Base-by-base conservation (phyloP, 768 basidiomycete genomes). In the Xerocomus spinulosus region DNA sequence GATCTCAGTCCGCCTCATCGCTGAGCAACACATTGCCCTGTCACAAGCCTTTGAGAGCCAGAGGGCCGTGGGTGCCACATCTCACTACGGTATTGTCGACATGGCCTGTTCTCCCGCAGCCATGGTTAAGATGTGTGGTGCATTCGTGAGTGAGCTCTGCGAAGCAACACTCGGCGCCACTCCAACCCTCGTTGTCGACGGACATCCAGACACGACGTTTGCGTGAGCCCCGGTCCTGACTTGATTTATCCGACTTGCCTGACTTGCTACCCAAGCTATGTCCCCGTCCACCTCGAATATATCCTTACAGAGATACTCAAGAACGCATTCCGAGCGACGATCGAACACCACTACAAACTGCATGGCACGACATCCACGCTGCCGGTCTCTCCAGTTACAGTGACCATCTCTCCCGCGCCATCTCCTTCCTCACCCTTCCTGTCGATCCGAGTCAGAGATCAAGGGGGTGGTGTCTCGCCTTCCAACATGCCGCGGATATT, bases 281-380 rank as follows among this genome's bases (percentile, higher is more conserved):
- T 93, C 32, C 90, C 92, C 3, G 86, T 91, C 1, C 92, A 94
- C 62, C 75, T 94, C 29, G 92, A 94, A 64, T 94, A 93, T 62
- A 88, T 92, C 56, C 70, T 92, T 45, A 94, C 92, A 2, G 92
- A 94, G 64, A 80, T 94, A 33, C 75, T 94, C 33, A 94, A 94
- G 68, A 94, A 94, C 61, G 80, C 91, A 0, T 94, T 91, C 68
- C 83, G 92, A 26, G 92, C 92, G 8, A 92, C 88, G 2, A 83
- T 91, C 21, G 92, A 94, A 59, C 78, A 81, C 48, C 80, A 91
- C 48, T 66, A 70, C 48, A 77, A 74, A 42, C 65, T 64, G 13
- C 55, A 70, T 36, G 72, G 70, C 42, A 53, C 58, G 26, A 57
- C 69, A 9, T 63, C 72, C 20, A 43, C 71, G 5, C 44, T 56